A percentile compares a stretch with the other conserved stretches of the same genome.
phyloP scores from a whole-genome alignment of 176 grass and related monocot species.

The Aegilops umbellulata region DNA sequence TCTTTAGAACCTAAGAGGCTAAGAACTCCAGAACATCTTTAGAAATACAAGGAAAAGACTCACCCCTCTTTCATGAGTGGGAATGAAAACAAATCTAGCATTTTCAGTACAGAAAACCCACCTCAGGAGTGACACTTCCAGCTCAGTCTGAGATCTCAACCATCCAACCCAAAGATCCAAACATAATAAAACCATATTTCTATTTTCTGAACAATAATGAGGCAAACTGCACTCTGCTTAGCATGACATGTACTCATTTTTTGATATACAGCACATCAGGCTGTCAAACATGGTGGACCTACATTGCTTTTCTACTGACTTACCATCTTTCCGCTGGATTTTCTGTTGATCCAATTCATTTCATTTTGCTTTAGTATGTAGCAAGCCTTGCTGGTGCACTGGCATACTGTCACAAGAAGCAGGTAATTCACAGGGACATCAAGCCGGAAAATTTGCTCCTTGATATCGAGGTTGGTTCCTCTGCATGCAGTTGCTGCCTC shows the following conservation, averaged over 20 bases:
- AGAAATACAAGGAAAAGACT: neutral
- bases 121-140: neutral
- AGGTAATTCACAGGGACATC: slow-evolving; percentile 94
- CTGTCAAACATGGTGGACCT: neutral
- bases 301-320: slow-evolving; percentile 10
- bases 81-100: no score
- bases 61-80: no score
- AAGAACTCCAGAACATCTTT: neutral
- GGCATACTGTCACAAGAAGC: slow-evolving; percentile 92
- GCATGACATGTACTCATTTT: neutral
- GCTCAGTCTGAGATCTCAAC: neutral
- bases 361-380: slow-evolving; percentile 50
- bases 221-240: neutral
- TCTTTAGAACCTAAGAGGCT: no score
- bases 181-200: neutral
- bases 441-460: slow-evolving; percentile 94
- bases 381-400: slow-evolving; percentile 77
- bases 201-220: neutral
- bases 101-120: neutral
- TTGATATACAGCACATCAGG: neutral
- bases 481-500: neutral
- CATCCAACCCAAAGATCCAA: neutral
- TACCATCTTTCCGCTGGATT: neutral
- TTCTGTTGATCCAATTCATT: neutral
- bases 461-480: slow-evolving; percentile 66